A percentile compares a stretch with the other conserved stretches of the same genome.
These are phyloP conservation scores for Naegleria fowleri DNA, from an alignment of 208 protist species.

Conservation along the genomic window DNA sequence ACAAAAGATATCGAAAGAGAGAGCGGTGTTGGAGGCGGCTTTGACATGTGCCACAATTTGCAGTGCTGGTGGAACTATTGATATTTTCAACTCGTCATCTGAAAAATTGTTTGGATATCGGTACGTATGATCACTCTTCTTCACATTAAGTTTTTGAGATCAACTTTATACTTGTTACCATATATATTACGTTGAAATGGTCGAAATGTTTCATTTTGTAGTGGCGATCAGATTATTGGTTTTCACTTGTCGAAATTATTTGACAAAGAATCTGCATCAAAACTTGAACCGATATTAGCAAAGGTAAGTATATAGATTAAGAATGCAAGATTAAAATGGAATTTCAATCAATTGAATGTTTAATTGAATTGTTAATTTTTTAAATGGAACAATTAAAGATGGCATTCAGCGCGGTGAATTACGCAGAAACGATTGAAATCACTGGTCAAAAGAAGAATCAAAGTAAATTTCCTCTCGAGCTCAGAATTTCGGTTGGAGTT, in stretches of 20 bases:
- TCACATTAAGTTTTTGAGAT: too few relatives aligned
- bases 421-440: background rate
- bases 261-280: background rate
- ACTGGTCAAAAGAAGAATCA: background rate
- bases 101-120: background rate
- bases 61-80: background rate
- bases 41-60: background rate
- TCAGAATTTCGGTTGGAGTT: background rate
- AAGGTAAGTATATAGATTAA: too few relatives aligned
- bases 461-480: background rate
- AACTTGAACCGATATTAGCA: background rate
- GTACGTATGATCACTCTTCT: too few relatives aligned
- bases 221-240: background rate
- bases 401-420: background rate
- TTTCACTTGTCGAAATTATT: background rate
- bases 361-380: too few relatives aligned
- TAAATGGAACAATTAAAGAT: too few relatives aligned
- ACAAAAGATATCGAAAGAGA: background rate
- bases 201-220: too few relatives aligned
- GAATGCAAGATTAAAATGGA: too few relatives aligned
- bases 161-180: too few relatives aligned
- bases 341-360: too few relatives aligned
- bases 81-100: background rate
- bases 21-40: background rate
- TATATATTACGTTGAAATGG: too few relatives aligned